Base-by-base conservation (phyloP, 306 rosid genomes). In the Aeschynomene evenia region DNA sequence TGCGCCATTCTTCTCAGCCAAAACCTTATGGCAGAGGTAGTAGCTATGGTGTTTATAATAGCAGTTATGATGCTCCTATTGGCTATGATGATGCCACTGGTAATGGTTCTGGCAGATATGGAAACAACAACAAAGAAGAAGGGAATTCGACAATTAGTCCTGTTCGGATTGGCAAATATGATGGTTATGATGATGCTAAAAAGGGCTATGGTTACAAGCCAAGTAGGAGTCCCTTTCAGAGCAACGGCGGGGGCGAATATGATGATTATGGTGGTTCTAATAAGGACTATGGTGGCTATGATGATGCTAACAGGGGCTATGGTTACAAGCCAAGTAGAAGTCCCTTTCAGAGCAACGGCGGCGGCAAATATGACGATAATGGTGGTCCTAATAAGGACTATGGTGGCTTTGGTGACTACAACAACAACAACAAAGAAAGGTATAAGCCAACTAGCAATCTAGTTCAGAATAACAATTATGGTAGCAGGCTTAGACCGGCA, bases 81-180 rank as follows among this genome's bases (percentile, higher is more conserved):
- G 74, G 56, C 19, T 46, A 22, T 21, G 12, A 61, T 1, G 26
- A 24, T 31, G n/a, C 18, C 28, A 5, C n/a, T n/a, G n/a, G 33
- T 6, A 62, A 63, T 21, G 49, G 52, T 6, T 23, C 62, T 57
- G 75, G 19, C 42, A 26, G 20, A 7, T 28, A 55, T 11, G 70
- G 6, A 26, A 28, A 5, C 64, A 10, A 21, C 70, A 77, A 59
- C 74, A 77, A 74, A 54, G 71, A 57, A 72, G 46, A 57, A 72
- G 46, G 40, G 14, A 28, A n/a, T 39, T 72, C 49, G 9, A 70
- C 81, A 1, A 28, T 29, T 34, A 86, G 57, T 53, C 9, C 52
- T 9, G 20, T 15, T 26, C 65, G 49, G 45, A 75, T 75, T 55
- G 63, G 24, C 18, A 63, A 21, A 10, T 65, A 39, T 42, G 73